Evolutionary conservation across 208 protist species (phyloP).

Genomic region (Porcisia deanei): DNA sequence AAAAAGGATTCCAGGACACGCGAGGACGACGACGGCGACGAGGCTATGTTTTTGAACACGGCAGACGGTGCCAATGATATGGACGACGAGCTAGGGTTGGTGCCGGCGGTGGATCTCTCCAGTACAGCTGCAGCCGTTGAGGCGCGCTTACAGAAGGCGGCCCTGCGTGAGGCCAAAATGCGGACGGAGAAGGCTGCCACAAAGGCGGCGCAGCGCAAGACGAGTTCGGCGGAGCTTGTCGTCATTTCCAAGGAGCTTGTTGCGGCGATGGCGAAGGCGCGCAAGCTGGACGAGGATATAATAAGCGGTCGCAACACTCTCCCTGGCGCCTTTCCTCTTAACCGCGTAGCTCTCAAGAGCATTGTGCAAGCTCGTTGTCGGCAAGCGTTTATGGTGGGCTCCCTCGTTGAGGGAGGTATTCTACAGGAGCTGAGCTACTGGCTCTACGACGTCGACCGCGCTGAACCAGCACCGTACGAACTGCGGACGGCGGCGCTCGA

Average conservation of each 20-base stretch:
- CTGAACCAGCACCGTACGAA: slow-evolving; percentile 63
- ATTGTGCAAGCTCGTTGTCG: slow-evolving; percentile 53
- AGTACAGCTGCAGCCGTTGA: slow-evolving; percentile 13
- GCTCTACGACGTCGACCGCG: slow-evolving; percentile 64
- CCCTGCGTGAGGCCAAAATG: slow-evolving; percentile 25
- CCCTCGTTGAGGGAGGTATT: slow-evolving; percentile 67
- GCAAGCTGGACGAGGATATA: slow-evolving; percentile 28
- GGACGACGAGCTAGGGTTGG: slow-evolving; percentile 13
- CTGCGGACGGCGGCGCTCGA: slow-evolving; percentile 75
- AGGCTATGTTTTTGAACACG: slow-evolving; percentile 14
- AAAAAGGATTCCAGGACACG: background rate
- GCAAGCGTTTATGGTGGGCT: slow-evolving; percentile 37
- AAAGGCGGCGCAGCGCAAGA: slow-evolving; percentile 20
- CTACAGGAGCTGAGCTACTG: slow-evolving; percentile 81
- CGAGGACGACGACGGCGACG: slow-evolving; percentile 8
- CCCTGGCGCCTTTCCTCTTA: slow-evolving; percentile 42
- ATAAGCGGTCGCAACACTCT: slow-evolving; percentile 19
- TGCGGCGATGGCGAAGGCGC: slow-evolving; percentile 31
- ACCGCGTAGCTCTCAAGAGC: slow-evolving; percentile 51
- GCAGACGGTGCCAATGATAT: background rate
- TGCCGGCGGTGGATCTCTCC: slow-evolving; percentile 18
- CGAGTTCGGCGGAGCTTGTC: slow-evolving; percentile 18
- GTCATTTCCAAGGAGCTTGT: slow-evolving; percentile 32
- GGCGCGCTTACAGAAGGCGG: slow-evolving; percentile 20
- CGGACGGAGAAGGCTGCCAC: slow-evolving; percentile 20